phyloP scores from a whole-genome alignment of 345 rosid species.

The Rhizophora apiculata region DNA sequence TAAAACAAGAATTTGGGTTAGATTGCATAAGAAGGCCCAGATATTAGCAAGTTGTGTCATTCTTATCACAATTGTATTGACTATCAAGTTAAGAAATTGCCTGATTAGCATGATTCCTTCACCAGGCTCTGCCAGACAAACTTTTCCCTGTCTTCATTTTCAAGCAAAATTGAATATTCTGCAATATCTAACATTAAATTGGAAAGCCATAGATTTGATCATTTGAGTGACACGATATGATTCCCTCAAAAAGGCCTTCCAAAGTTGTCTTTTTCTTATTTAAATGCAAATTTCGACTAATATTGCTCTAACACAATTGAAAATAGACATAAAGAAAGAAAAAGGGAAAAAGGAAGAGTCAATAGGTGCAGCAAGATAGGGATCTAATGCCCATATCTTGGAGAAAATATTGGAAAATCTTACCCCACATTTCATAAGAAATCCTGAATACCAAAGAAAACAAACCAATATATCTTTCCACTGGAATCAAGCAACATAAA shows the following conservation, averaged over 20 bases:
- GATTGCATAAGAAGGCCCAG: neutral
- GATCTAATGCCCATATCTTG: neutral
- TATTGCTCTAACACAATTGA: too few relatives aligned
- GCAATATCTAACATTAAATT: too few relatives aligned
- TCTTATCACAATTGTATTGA: neutral
- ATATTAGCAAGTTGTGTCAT: neutral
- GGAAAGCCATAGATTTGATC: neutral
- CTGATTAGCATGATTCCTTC: neutral
- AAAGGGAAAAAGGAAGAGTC: neutral
- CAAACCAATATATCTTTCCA: neutral
- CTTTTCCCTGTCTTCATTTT: neutral
- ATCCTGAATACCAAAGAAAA: neutral
- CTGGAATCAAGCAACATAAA: neutral
- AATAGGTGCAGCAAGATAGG: neutral
- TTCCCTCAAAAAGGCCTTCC: neutral
- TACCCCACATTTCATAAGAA: neutral
- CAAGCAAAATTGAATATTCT: too few relatives aligned
- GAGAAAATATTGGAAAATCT: neutral
- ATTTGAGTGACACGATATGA: neutral
- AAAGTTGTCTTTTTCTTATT: too few relatives aligned
- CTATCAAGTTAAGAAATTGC: neutral
- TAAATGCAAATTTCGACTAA: too few relatives aligned
- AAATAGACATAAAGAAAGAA: too few relatives aligned
- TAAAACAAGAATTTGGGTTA: neutral
- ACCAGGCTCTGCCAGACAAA: neutral